Evolutionary conservation across 1,139 yeast genomes (phyloP).

Genomic region (Sugiyamaella grinbergsii): DNA sequence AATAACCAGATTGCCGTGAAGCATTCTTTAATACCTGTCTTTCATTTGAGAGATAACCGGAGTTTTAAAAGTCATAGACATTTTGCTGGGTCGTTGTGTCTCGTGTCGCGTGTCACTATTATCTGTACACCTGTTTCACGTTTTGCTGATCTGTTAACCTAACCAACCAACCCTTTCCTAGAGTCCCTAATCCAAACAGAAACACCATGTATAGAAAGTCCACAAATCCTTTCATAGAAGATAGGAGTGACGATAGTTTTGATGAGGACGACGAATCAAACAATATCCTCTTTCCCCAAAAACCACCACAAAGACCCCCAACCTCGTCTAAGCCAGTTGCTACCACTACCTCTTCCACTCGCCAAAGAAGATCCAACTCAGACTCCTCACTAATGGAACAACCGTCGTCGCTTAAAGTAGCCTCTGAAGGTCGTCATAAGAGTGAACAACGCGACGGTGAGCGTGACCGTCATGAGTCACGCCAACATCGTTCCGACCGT

Average conservation of each 20-base stretch:
- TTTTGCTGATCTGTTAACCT: constrained; percentile 1
- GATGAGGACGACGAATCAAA: constrained; percentile 23
- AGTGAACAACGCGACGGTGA: constrained; percentile 7
- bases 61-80: no score
- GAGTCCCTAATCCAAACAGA: constrained; percentile 22
- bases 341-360: constrained; percentile 10
- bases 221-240: constrained; percentile 42
- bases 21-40: no score
- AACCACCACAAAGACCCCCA: constrained; percentile 28
- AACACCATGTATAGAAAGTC: constrained; percentile 28
- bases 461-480: constrained; percentile 15
- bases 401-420: constrained; percentile 10
- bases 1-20: not conserved
- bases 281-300: constrained; percentile 13
- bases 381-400: constrained; percentile 37
- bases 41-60: no score
- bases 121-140: not conserved
- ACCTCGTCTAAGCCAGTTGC: constrained; percentile 25
- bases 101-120: not conserved
- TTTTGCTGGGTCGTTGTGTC: no score
- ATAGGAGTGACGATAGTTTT: constrained; percentile 27
- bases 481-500: constrained; percentile 15
- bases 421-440: constrained; percentile 6
- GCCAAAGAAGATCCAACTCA: constrained; percentile 33
- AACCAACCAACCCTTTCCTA: constrained; percentile 12